Conservation (phyloP, 306 rosid species). For the Mucuna pruriens region DNA sequence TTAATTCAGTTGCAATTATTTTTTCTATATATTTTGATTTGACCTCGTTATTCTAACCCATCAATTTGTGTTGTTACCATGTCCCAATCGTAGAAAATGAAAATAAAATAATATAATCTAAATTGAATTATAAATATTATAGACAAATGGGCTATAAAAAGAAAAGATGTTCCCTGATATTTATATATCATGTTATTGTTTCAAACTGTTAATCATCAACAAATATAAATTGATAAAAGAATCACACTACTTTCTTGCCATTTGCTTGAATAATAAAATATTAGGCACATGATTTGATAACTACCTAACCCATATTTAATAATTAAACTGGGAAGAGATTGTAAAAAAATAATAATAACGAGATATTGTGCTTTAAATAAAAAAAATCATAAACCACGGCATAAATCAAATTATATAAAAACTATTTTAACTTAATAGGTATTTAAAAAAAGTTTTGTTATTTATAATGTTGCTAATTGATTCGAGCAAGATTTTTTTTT, state of each 20-base stretch:
- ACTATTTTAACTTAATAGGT: no score
- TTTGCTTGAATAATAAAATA: conserved; percentile 15
- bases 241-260: not conserved
- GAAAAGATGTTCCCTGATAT: not conserved
- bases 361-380: not conserved
- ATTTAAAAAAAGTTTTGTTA: no score
- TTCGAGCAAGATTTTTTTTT: no score
- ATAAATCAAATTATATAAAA: no score
- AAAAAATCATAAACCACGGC: not conserved
- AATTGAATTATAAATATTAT: not conserved
- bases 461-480: no score
- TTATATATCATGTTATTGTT: not conserved
- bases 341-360: not conserved
- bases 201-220: not conserved
- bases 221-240: not conserved
- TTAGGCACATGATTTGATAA: conserved; percentile 17
- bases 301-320: not conserved
- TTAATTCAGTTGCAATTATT: not conserved
- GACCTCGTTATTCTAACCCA: not conserved
- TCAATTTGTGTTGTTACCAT: conserved; percentile 11
- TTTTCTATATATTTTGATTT: not conserved
- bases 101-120: not conserved
- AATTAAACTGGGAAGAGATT: not conserved
- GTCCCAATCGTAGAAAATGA: conserved; percentile 11
- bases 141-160: not conserved